Percentiles rank a stretch among this genome's conserved stretches.
Evolutionary conservation across 2,329 filamentous ascomycete genomes (phyloP).

Genomic region (Pseudofabraea citricarpa): DNA sequence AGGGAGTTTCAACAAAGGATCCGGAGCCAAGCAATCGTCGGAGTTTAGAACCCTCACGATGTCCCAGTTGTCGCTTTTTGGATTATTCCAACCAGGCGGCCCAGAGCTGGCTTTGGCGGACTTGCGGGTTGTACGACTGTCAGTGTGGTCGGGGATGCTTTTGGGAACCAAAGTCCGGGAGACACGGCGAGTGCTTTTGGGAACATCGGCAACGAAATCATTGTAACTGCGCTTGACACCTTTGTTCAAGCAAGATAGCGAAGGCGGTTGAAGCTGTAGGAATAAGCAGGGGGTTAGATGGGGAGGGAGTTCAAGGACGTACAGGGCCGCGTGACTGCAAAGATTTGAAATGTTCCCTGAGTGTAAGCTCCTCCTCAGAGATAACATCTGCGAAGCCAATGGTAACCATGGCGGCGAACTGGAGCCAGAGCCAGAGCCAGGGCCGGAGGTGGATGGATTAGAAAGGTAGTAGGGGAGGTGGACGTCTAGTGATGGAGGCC

Average conservation of each 20-base stretch:
- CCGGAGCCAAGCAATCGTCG: conserved; percentile 11
- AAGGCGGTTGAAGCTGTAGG: neutral
- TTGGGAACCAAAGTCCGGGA: neutral
- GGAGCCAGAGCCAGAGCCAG: neutral
- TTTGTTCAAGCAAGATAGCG: no score
- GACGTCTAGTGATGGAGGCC: no score
- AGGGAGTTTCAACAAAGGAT: conserved; percentile 15
- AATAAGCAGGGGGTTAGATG: neutral
- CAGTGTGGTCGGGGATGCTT: neutral
- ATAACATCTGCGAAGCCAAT: neutral
- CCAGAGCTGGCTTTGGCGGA: neutral
- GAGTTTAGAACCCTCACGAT: conserved; percentile 11
- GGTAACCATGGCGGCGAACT: neutral
- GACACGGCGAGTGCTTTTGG: neutral
- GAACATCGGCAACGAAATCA: neutral
- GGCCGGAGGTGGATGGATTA: no score
- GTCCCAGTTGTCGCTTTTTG: conserved; percentile 16
- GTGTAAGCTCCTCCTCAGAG: neutral
- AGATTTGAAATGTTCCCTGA: neutral
- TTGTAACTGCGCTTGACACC: conserved; percentile 1
- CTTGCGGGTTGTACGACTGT: neutral
- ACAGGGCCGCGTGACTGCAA: neutral
- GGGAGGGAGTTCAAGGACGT: neutral
- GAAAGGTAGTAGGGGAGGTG: no score
- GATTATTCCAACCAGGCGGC: conserved; percentile 13